Evolutionary conservation across 139 green algal genomes (phyloP), one percentile per base, ranked within the genome.

Genomic region (Chlorella sp.): DNA sequence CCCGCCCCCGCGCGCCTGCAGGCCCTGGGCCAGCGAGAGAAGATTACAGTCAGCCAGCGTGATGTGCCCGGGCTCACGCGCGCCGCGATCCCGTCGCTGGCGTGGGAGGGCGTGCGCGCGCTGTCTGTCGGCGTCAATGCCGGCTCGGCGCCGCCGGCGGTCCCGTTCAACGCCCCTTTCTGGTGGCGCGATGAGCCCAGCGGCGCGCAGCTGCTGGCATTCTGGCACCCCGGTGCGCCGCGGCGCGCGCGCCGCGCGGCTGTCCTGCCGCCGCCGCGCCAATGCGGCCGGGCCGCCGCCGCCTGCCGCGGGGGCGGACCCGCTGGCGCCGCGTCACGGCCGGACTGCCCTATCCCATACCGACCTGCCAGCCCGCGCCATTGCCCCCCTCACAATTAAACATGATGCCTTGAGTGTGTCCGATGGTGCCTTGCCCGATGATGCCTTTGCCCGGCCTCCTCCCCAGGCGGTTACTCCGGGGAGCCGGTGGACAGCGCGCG

Each of bases 21-120:
- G 11, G 21, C 29, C 2, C 90, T 86, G 59, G 77, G 76, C 4
- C 45, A 81, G 59, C 76, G 66, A 3, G 68, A 68, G 40, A 93
- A 92, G 61, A 53, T 58, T 17, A 50, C 64, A 25, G 15, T 23
- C 42, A 56, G 59, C n/a, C 86, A 93, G 79, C 67, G 85, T 2
- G 88, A 92, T 71, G 85, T 93, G 8, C 87, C 87, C 12, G 88
- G 88, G 2, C 61, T 90, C 19, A 93, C 88, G 27, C 76, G 88
- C 1, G 74, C 77, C 2, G 83, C 82, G 3, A 61, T 93, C 4
- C 84, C 86, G 25, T 68, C 87, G 9, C 70, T 93, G 9, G 53
- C 29, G 1, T 15, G 45, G 31, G 33, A 50, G 12, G 84, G 81
- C 8, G 76, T 84, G 43, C 58, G 59, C 36, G 80, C 76, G 12